phyloP scores from a whole-genome alignment of 2,329 filamentous ascomycete genomes.

The Apiospora sp. region DNA sequence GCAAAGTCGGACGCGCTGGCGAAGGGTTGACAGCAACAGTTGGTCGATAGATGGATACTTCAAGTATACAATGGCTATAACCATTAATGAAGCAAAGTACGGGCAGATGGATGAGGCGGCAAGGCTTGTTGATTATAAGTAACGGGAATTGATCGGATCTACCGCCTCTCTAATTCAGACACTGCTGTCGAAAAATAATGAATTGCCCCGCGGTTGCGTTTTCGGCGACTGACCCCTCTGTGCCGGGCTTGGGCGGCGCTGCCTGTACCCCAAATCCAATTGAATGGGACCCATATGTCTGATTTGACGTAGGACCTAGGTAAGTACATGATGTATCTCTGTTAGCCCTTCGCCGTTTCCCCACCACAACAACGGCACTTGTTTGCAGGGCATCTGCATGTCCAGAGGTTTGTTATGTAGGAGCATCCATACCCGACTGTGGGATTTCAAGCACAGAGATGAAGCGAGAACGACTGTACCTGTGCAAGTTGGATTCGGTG shows the following conservation, averaged over 20 bases:
- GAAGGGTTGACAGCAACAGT: background rate
- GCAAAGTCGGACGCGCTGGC: background rate
- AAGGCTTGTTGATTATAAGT: background rate
- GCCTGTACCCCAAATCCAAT: background rate
- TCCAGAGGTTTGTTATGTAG: background rate
- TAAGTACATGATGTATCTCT: background rate
- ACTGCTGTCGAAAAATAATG: background rate
- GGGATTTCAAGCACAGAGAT: background rate
- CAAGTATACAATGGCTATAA: no score
- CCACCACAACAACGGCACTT: background rate
- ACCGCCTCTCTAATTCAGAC: background rate
- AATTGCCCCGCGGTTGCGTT: conserved; percentile 20
- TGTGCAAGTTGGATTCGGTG: background rate
- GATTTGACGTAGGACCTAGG: background rate
- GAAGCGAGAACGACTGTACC: background rate
- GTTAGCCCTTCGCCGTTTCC: background rate
- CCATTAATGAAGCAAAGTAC: background rate
- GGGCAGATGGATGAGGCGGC: background rate
- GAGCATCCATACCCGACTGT: background rate
- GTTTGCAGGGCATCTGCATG: background rate
- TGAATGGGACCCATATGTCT: background rate
- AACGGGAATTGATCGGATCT: conserved; percentile 9
- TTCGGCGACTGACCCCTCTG: conserved; percentile 12
- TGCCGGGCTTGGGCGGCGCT: background rate
- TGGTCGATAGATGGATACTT: background rate